phyloP scores from a whole-genome alignment of 495 filamentous ascomycete species.

The Podospora tetraspora region DNA sequence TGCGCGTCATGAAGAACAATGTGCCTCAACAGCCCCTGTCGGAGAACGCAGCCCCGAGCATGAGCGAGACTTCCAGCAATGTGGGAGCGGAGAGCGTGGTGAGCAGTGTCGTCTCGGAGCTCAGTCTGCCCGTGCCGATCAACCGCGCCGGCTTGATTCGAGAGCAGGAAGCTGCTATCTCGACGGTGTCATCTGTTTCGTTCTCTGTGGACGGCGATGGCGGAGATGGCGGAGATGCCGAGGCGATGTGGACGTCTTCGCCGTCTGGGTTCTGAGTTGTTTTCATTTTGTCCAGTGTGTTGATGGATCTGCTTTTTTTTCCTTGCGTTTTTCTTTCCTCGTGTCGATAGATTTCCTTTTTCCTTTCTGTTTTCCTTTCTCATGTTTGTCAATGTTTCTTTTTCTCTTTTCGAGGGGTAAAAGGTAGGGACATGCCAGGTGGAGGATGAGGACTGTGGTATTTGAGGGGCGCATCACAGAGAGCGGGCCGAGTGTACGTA shows the following conservation, averaged over 20 bases:
- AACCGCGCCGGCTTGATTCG: not conserved
- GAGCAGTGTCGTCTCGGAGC: not conserved
- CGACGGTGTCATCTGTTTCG: not conserved
- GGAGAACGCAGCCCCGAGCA: not conserved
- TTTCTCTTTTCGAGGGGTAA: not conserved
- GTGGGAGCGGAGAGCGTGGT: not conserved
- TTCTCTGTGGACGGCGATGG: not conserved
- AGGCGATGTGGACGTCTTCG: not conserved
- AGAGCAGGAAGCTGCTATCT: not conserved
- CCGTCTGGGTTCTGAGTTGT: not conserved
- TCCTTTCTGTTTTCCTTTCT: not conserved
- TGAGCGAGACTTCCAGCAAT: not conserved
- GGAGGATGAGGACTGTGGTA: not conserved
- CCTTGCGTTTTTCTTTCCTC: not conserved
- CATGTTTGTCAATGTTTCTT: not conserved
- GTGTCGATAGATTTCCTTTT: not conserved
- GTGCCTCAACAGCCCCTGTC: not conserved
- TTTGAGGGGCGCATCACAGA: not conserved
- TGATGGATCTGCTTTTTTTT: not conserved
- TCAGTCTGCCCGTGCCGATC: not conserved
- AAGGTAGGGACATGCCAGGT: too few species aligned
- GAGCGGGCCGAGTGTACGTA: not conserved
- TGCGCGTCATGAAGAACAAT: constrained; percentile 16
- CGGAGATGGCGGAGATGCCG: not conserved
- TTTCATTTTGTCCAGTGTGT: not conserved